These are phyloP conservation scores for Pythium folliculosum DNA, from an alignment of 352 stramenopile genomes.

Conservation along the genomic window DNA sequence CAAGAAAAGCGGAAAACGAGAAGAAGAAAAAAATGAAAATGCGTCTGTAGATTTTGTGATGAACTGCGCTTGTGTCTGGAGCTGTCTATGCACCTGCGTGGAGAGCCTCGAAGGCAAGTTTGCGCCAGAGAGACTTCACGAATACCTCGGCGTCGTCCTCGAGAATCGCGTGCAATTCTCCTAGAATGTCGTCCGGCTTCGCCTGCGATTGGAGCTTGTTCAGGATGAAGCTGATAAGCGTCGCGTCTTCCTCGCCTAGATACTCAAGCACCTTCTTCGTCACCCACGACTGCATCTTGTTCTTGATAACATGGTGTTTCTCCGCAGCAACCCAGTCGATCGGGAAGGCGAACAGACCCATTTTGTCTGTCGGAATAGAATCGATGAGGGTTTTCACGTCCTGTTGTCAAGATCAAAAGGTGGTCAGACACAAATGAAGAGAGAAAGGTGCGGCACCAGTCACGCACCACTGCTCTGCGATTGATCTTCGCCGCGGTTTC, in stretches of 20 bases:
- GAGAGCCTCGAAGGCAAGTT: constrained; percentile 51
- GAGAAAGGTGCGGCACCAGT: background rate
- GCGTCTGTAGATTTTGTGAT: constrained; percentile 10
- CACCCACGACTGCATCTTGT: constrained; percentile 52
- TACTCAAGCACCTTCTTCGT: constrained; percentile 57
- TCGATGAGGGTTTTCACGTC: constrained; percentile 49
- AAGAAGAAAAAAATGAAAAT: constrained; percentile 6
- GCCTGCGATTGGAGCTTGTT: constrained; percentile 38
- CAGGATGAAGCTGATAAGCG: constrained; percentile 50
- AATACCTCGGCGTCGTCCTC: constrained; percentile 58
- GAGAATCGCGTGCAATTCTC: constrained; percentile 42
- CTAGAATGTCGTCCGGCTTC: constrained; percentile 32
- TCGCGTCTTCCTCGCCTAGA: constrained; percentile 48
- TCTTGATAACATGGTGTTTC: constrained; percentile 31
- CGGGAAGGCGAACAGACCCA: constrained; percentile 40
- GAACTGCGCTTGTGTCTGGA: no score
- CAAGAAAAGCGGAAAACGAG: background rate
- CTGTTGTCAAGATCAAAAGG: constrained; percentile 4
- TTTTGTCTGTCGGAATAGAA: constrained; percentile 42
- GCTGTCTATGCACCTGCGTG: constrained; percentile 18
- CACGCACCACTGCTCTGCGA: constrained; percentile 31
- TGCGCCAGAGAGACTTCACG: constrained; percentile 55
- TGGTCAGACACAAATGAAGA: background rate
- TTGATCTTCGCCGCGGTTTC: constrained; percentile 45
- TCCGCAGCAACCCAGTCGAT: constrained; percentile 44